Evolutionary conservation across 805 yeast species (phyloP).

Genomic region (Suhomyces canberraensis): DNA sequence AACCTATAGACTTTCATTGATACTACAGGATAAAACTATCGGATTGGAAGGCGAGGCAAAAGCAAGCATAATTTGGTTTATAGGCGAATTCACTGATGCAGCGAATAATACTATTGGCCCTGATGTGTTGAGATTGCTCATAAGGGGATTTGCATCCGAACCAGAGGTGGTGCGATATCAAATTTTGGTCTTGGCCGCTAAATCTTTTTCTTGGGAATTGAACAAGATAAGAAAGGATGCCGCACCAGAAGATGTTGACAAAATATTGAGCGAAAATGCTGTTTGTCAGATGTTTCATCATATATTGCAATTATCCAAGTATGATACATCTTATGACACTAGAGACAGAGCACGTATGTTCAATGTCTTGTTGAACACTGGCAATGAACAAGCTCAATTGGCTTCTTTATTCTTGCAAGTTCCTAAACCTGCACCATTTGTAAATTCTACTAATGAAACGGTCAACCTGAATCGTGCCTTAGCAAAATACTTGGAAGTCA

Average conservation of each 20-base stretch:
- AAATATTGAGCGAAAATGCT: slow-evolving; percentile 10
- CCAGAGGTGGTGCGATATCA: slow-evolving; percentile 62
- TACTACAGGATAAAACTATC: slow-evolving; percentile 21
- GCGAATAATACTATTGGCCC: slow-evolving; percentile 53
- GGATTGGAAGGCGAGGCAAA: slow-evolving; percentile 49
- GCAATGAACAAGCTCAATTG: slow-evolving; percentile 45
- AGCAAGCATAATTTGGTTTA: slow-evolving; percentile 84
- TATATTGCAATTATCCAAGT: slow-evolving; percentile 61
- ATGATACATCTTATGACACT: slow-evolving; percentile 71
- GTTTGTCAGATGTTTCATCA: slow-evolving; percentile 55
- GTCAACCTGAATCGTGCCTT: slow-evolving; percentile 2
- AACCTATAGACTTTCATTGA: slow-evolving; percentile 46
- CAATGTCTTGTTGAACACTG: slow-evolving; percentile 53
- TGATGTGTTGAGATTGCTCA: slow-evolving; percentile 64
- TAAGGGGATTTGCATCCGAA: slow-evolving; percentile 54
- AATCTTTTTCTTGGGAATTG: slow-evolving; percentile 57
- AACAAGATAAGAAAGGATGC: slow-evolving; percentile 32
- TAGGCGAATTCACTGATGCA: slow-evolving; percentile 69
- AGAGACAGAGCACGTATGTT: slow-evolving; percentile 83
- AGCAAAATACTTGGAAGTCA: slow-evolving; percentile 24
- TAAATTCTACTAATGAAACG: slow-evolving; percentile 6
- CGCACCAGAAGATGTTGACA: slow-evolving; percentile 7
- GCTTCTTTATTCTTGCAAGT: slow-evolving; percentile 73
- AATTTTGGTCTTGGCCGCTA: slow-evolving; percentile 69
- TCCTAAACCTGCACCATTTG: slow-evolving; percentile 63